Conservation (phyloP, 2,329 filamentous ascomycete species). For the Corinectria fuckeliana region DNA sequence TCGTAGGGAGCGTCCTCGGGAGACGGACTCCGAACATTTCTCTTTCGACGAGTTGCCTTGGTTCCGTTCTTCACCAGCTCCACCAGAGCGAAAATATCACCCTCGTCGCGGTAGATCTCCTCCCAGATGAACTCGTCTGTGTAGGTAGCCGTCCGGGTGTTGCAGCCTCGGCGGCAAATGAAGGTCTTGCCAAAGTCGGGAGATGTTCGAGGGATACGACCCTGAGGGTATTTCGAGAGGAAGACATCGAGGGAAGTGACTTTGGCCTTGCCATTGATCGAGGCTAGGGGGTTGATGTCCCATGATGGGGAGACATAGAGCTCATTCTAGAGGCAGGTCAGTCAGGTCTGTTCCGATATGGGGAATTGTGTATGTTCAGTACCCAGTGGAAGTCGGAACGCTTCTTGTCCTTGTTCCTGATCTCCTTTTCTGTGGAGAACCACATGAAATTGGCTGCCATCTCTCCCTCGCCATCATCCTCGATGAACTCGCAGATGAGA, state of each 20-base stretch:
- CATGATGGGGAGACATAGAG: constrained; percentile 88
- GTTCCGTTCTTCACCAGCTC: constrained; percentile 75
- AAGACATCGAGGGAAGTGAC: constrained; percentile 79
- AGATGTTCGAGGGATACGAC: constrained; percentile 74
- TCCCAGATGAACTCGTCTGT: constrained; percentile 95
- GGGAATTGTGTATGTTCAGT: constrained; percentile 31
- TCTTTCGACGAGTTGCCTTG: constrained; percentile 62
- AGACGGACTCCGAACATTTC: constrained; percentile 41
- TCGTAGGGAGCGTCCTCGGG: constrained; percentile 42
- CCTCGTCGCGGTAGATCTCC: constrained; percentile 73
- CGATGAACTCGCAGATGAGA: constrained; percentile 81
- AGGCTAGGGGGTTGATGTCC: constrained; percentile 84
- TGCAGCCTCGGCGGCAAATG: constrained; percentile 87
- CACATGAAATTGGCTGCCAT: constrained; percentile 92
- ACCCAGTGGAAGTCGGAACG: constrained; percentile 77
- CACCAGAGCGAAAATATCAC: constrained; percentile 69
- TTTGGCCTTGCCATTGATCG: constrained; percentile 88
- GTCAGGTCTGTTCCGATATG: background rate
- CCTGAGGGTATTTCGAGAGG: constrained; percentile 72
- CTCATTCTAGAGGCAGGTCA: constrained; percentile 68
- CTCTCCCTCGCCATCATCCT: constrained; percentile 67
- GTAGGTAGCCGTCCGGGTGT: constrained; percentile 86
- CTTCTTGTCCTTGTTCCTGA: constrained; percentile 83
- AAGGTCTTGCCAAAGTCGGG: constrained; percentile 86
- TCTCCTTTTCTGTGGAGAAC: constrained; percentile 92